Evolutionary conservation across 1,139 yeast species (phyloP).

Genomic region (Yamadazyma dushanensis): DNA sequence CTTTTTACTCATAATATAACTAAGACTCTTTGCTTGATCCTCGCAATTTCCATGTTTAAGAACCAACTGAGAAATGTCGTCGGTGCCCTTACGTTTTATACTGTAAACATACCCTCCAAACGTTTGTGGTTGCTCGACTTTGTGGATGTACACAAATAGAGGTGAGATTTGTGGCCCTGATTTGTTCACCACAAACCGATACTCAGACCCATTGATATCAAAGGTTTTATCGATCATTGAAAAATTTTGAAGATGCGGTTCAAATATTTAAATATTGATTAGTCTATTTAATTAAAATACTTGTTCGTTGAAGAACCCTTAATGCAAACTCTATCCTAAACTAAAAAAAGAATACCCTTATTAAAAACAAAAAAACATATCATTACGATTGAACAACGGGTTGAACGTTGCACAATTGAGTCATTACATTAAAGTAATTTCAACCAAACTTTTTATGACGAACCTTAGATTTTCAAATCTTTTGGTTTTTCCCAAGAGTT

Average conservation of each 20-base stretch:
- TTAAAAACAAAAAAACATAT: constrained; percentile 18
- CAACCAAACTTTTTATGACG: constrained; percentile 15
- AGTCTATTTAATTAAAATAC: constrained; percentile 24
- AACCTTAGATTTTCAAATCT: constrained; percentile 67
- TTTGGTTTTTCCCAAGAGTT: constrained; percentile 99
- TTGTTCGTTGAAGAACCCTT: constrained; percentile 59
- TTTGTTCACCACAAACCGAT: constrained; percentile 11
- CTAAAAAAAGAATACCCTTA: constrained; percentile 20
- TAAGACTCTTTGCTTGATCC: constrained; percentile 15
- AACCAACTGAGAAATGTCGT: constrained; percentile 11
- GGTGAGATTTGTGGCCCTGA: constrained; percentile 11
- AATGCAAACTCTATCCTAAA: constrained; percentile 51
- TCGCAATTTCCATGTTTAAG: constrained; percentile 15
- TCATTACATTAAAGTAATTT: constrained; percentile 43
- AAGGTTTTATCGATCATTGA: constrained; percentile 4
- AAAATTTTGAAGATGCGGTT: not conserved
- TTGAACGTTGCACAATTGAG: constrained; percentile 52
- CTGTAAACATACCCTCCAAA: constrained; percentile 19
- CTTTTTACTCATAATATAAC: constrained; percentile 14
- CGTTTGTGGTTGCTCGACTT: constrained; percentile 5
- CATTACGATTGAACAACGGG: constrained; percentile 39
- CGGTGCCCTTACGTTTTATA: constrained; percentile 10
- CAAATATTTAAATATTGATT: constrained; percentile 1
- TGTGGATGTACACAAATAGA: constrained; percentile 14
- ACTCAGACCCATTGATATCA: constrained; percentile 12